Base-by-base conservation (phyloP, 345 rosid genomes). In the Geranium rotundifolium region DNA sequence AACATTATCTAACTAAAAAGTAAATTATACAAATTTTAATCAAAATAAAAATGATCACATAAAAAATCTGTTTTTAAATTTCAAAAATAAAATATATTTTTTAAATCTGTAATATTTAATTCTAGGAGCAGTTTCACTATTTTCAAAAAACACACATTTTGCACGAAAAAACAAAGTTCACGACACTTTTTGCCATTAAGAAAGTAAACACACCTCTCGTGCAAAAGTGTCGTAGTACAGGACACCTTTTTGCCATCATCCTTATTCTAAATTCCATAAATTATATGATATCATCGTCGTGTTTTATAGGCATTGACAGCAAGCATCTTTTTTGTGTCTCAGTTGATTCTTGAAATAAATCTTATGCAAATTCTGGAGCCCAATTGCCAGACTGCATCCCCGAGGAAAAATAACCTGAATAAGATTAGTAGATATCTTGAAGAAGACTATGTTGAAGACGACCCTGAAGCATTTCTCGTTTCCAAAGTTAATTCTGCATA, bases 311-410 rank as follows among this genome's bases (percentile, higher is more conserved):
- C 19, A 3, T n/a, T 13, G 29, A 19, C 16, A 0, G 0, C 19
- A 50, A 29, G 34, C 18, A 27, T 13, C 17, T 49, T 27, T 54
- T 30, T 9, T 5, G 60, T 30, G 29, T 61, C 61, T 61, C 72
- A 68, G 72, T 57, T 68, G 5, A 61, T 55, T 18, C 14, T 14
- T 20, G 17, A 63, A 13, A 17, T 68, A 17, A 17, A 37, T 29
- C 27, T 39, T 5, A 57, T 57, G 7, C 72, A 68, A 17, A 29
- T 68, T 27, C 59, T 68, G n/a, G 72, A 68, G 50, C 72, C 72
- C 17, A 41, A 29, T 19, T 68, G 72, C 31, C 19, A 27, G n/a
- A 54, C 54, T 10, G 39, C 27, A 19, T 17, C 37, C 39, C 73
- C 73, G 0, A 49, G 52, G 10, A 63, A 58, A 5, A 60, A 23